Evolutionary conservation across 2,329 filamentous ascomycete species (phyloP).

Genomic region (Raffaelea arxii): DNA sequence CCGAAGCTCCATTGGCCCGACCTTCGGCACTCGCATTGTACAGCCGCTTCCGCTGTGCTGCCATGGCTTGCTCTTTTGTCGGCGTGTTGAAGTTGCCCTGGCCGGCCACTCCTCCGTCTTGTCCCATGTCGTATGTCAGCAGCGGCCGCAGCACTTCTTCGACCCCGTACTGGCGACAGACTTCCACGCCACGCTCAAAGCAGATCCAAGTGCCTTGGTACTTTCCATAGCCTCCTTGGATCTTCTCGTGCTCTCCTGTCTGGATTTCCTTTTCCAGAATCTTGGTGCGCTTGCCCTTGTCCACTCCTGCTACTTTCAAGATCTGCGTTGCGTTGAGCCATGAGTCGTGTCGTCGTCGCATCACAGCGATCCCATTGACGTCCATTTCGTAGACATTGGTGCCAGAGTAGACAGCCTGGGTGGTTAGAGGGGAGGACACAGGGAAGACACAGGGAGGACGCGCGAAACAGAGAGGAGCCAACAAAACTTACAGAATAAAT

Average conservation of each 20-base stretch:
- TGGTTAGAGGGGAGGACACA: neutral
- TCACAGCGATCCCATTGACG: slow-evolving; percentile 83
- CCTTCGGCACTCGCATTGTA: slow-evolving; percentile 69
- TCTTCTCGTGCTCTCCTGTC: slow-evolving; percentile 93
- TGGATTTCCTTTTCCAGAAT: slow-evolving; percentile 97
- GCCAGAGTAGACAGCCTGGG: slow-evolving; percentile 78
- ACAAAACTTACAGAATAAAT: slow-evolving; percentile 49
- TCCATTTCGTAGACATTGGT: slow-evolving; percentile 99
- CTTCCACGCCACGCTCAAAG: slow-evolving; percentile 83
- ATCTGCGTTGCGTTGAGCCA: slow-evolving; percentile 99
- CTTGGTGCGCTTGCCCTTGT: slow-evolving; percentile 96
- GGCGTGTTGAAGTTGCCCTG: slow-evolving; percentile 80
- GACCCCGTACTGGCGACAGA: slow-evolving; percentile 73
- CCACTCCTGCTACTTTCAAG: slow-evolving; percentile 90
- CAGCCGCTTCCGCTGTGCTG: slow-evolving; percentile 82
- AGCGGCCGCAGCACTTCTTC: slow-evolving; percentile 67
- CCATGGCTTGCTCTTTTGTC: slow-evolving; percentile 98
- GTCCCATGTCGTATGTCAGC: slow-evolving; percentile 70
- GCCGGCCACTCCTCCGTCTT: slow-evolving; percentile 62
- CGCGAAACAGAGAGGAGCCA: too few relatives aligned
- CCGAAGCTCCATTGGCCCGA: slow-evolving; percentile 55
- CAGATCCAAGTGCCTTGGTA: slow-evolving; percentile 99
- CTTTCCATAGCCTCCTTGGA: slow-evolving; percentile 96
- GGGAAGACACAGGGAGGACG: neutral
- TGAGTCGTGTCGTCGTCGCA: slow-evolving; percentile 89